Evolutionary conservation across 1,284 basidiomycete genomes (phyloP), one percentile per base, ranked within the genome.

Genomic region (Pholiota adiposa): DNA sequence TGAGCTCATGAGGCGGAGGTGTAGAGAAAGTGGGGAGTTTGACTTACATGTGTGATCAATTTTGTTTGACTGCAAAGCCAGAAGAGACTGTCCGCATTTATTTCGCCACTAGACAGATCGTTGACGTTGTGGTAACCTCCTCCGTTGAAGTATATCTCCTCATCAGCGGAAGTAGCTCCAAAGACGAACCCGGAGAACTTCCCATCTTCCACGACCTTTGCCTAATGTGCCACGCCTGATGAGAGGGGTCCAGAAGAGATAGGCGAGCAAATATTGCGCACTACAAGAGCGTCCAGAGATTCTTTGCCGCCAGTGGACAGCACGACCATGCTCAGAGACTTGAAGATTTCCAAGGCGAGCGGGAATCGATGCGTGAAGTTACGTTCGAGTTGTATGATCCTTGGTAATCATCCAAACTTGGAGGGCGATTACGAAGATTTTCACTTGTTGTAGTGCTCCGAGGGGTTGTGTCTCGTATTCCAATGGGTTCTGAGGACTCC

Each of bases 11-110:
- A n/a, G n/a, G n/a, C n/a, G n/a, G n/a, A n/a, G n/a, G n/a, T n/a
- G n/a, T n/a, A n/a, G n/a, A n/a, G n/a, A n/a, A n/a, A n/a, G n/a
- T n/a, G n/a, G n/a, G n/a, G n/a, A n/a, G n/a, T n/a, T n/a, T n/a
- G n/a, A n/a, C n/a, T 18, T 51, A 70, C 73, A 14, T 68, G 59
- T 4, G 65, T 62, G 25, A 74, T 58, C 33, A 74, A 44, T 51
- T 75, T 68, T 7, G 67, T 63, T 49, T 63, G 58, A 51, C 67
- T 67, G 50, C 67, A 67, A 21, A 69, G 58, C 60, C 64, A 67
- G 44, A 67, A 65, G 6, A 69, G 43, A 27, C 60, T 65, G 25
- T 67, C 67, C 2, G 56, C 52, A 9, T 58, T 59, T 12, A 66
- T 52, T 29, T 51, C 25, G 8, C 61, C 61, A 29, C 64, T 65